Percentiles rank a stretch among this genome's conserved stretches.
Conservation (phyloP, 2,329 filamentous ascomycete species). For the Cryoendolithus antarcticus region DNA sequence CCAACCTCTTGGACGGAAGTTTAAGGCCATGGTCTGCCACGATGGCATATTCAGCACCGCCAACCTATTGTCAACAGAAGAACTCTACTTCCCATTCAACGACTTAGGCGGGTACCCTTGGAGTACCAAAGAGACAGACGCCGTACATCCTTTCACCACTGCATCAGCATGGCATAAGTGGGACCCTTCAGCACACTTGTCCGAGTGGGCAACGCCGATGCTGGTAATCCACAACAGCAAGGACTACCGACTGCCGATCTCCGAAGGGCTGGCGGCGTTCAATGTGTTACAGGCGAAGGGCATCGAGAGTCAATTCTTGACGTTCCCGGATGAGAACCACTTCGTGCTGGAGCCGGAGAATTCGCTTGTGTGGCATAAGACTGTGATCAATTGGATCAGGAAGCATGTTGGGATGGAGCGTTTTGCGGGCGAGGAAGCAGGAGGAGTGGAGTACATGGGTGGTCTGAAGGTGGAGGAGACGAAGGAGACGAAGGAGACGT, state of each 20-base stretch:
- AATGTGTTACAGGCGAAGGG: conserved; percentile 68
- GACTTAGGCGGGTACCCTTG: conserved; percentile 40
- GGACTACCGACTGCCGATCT: conserved; percentile 80
- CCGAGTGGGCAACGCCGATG: conserved; percentile 75
- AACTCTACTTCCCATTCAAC: conserved; percentile 43
- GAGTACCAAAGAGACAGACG: conserved; percentile 18
- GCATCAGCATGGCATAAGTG: conserved; percentile 38
- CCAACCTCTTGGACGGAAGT: conserved; percentile 65
- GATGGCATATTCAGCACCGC: conserved; percentile 36
- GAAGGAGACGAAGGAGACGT: conserved; percentile 1
- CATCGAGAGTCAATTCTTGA: conserved; percentile 65
- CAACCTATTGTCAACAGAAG: conserved; percentile 30
- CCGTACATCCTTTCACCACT: conserved; percentile 2
- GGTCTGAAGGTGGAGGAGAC: conserved; percentile 16
- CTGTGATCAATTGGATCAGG: conserved; percentile 68
- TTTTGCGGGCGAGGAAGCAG: conserved; percentile 25
- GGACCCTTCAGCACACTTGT: conserved; percentile 44
- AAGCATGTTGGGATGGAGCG: conserved; percentile 41
- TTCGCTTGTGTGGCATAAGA: conserved; percentile 75
- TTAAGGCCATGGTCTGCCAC: conserved; percentile 80
- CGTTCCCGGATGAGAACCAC: conserved; percentile 69
- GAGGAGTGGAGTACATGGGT: conserved; percentile 18
- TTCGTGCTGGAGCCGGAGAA: conserved; percentile 91
- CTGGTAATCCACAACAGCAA: conserved; percentile 82
- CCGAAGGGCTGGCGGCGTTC: conserved; percentile 74